These are phyloP conservation scores for Aspergillus spinulosporus DNA, from an alignment of 2,329 filamentous ascomycete species.

Conservation along the genomic window DNA sequence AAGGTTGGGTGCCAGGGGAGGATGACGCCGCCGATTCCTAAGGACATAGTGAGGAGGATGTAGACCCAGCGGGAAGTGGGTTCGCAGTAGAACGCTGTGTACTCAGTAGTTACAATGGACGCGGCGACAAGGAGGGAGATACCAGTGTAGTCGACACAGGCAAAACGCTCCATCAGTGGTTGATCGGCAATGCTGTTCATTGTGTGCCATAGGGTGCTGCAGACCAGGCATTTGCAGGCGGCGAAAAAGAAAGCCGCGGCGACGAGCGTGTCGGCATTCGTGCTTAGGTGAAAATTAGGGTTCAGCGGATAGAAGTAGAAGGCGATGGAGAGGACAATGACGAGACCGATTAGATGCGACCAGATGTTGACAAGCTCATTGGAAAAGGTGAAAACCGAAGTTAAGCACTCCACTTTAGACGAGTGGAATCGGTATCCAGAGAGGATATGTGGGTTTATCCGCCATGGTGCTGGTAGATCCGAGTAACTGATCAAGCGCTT, in stretches of 20 bases:
- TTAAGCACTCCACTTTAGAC: conserved; percentile 83
- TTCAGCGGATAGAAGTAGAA: conserved; percentile 95
- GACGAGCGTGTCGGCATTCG: conserved; percentile 84
- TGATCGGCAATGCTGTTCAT: conserved; percentile 97
- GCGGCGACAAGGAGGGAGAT: conserved; percentile 91
- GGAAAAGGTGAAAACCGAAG: conserved; percentile 77
- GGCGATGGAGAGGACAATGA: conserved; percentile 82
- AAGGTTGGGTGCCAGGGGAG: conserved; percentile 95
- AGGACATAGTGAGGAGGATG: conserved; percentile 74
- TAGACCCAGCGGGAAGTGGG: conserved; percentile 83
- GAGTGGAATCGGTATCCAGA: conserved; percentile 92
- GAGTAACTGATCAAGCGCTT: conserved; percentile 84
- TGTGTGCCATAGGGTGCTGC: conserved; percentile 96
- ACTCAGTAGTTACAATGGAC: conserved; percentile 97
- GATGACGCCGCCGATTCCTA: conserved; percentile 84
- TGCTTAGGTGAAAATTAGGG: conserved; percentile 80
- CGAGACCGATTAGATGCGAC: conserved; percentile 90
- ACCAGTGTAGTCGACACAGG: conserved; percentile 96
- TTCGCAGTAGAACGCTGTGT: conserved; percentile 98
- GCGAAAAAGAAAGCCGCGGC: conserved; percentile 95
- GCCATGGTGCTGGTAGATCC: conserved; percentile 87
- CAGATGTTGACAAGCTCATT: conserved; percentile 98
- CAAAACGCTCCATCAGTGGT: conserved; percentile 86
- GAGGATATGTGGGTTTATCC: conserved; percentile 89
- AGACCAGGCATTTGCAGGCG: conserved; percentile 89